A percentile compares a stretch with the other conserved stretches of the same genome.
Conservation (phyloP, 2,329 filamentous ascomycete species). For the Ceratocystiopsis sp. region DNA sequence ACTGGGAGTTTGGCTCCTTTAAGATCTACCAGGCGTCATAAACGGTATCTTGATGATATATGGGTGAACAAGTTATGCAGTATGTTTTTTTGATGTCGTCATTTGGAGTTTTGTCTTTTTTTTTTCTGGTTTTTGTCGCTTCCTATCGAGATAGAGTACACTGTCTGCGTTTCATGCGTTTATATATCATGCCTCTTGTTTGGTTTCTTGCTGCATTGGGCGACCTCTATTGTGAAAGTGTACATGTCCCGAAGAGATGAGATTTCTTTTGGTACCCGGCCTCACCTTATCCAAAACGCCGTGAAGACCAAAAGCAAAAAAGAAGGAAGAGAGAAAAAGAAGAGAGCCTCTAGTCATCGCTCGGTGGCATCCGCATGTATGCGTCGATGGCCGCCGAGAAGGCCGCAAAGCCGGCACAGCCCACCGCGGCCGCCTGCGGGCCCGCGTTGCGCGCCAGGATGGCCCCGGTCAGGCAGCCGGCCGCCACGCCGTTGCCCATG, state of each 20-base stretch:
- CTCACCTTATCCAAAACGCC: conserved; percentile 1
- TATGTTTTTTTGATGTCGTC: not conserved
- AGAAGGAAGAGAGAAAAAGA: not conserved
- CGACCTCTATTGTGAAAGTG: no score
- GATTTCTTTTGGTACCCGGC: not conserved
- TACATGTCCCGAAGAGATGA: not conserved
- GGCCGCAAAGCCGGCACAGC: conserved; percentile 84
- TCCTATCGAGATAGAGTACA: no score
- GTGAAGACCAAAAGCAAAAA: not conserved
- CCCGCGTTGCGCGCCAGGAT: conserved; percentile 75
- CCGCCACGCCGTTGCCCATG: conserved; percentile 67
- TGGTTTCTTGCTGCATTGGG: not conserved
- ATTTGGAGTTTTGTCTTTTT: no score
- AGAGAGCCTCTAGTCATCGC: conserved; percentile 30
- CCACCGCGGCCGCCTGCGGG: conserved; percentile 72
- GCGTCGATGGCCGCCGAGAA: conserved; percentile 85
- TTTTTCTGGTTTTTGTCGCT: no score
- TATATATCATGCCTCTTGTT: not conserved
- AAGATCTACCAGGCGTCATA: conserved; percentile 32
- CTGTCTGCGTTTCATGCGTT: not conserved
- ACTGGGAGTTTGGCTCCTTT: conserved; percentile 47
- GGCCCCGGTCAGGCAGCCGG: conserved; percentile 82
- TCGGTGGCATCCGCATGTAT: conserved; percentile 63
- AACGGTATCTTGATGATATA: not conserved
- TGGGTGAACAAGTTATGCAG: no score